Conservation (phyloP, 768 basidiomycete species). For the Suillus spraguei region DNA sequence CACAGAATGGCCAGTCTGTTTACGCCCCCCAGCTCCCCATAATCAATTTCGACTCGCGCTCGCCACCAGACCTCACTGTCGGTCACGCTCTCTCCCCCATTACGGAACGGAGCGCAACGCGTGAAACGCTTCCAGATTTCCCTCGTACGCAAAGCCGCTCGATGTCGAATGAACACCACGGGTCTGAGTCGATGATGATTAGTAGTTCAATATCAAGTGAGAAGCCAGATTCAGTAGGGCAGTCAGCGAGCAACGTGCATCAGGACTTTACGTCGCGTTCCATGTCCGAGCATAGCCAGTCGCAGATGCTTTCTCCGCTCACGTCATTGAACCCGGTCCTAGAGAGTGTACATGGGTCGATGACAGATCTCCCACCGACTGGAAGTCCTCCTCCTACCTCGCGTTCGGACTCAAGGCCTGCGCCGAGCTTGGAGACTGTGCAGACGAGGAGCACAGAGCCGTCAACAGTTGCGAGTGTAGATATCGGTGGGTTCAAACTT, state of each 20-base stretch:
- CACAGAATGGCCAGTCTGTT: conserved; percentile 13
- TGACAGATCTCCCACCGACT: conserved; percentile 20
- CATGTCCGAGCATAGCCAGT: conserved; percentile 7
- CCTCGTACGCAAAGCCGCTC: conserved; percentile 19
- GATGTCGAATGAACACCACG: conserved; percentile 19
- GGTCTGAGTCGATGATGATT: conserved; percentile 13
- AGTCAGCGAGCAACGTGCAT: conserved; percentile 3
- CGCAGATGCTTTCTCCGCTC: background rate
- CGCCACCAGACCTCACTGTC: conserved; percentile 15
- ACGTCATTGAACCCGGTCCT: conserved; percentile 15
- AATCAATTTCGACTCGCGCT: conserved; percentile 45
- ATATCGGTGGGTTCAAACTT: conserved; percentile 33
- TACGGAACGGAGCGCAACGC: conserved; percentile 49
- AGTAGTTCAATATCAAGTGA: conserved; percentile 30
- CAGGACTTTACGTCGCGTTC: conserved; percentile 6
- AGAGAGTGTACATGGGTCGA: conserved; percentile 20
- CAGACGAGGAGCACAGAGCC: conserved; percentile 24
- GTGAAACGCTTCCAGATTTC: conserved; percentile 30
- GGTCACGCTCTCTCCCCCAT: conserved; percentile 61
- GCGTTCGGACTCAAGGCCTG: conserved; percentile 43
- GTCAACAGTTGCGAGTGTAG: conserved; percentile 18
- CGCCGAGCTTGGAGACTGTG: conserved; percentile 28
- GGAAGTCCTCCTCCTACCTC: conserved; percentile 36
- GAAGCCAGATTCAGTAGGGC: conserved; percentile 9
- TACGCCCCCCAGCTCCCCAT: conserved; percentile 59